A percentile compares a stretch with the other conserved stretches of the same genome.
Evolutionary conservation across 352 stramenopile genomes (phyloP).

Genomic region (Pythium folliculosum): DNA sequence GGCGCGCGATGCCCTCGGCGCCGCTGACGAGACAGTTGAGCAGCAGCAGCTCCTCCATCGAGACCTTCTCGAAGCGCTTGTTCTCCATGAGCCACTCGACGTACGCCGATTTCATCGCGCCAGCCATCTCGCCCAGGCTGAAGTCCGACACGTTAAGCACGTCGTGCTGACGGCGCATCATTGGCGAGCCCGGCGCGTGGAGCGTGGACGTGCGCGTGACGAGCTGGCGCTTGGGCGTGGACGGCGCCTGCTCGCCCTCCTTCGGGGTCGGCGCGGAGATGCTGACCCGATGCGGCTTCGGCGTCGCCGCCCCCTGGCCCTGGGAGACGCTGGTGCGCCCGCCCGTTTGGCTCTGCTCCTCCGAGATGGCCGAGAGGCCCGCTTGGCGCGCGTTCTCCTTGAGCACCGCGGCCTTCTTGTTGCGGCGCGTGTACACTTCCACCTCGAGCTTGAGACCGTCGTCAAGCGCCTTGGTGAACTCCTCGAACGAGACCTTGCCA

Average conservation of each 20-base stretch:
- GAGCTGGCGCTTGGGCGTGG: constrained; percentile 7
- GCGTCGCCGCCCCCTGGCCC: not conserved
- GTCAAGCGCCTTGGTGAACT: constrained; percentile 79
- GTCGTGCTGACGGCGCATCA: constrained; percentile 76
- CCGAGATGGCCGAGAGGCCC: constrained; percentile 14
- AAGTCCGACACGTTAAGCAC: constrained; percentile 85
- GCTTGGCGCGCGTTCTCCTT: not conserved
- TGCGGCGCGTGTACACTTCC: constrained; percentile 62
- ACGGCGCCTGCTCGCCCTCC: not conserved
- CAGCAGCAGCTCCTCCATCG: constrained; percentile 81
- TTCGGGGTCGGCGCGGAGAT: not conserved
- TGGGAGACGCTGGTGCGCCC: constrained; percentile 1
- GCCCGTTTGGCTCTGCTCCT: constrained; percentile 9
- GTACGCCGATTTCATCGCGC: constrained; percentile 73
- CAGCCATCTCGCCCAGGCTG: constrained; percentile 64
- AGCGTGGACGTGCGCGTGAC: constrained; percentile 8
- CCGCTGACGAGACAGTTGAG: constrained; percentile 85
- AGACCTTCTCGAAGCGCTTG: constrained; percentile 70
- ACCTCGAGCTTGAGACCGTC: constrained; percentile 79
- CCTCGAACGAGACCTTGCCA: constrained; percentile 77
- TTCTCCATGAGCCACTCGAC: constrained; percentile 82
- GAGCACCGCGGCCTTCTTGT: constrained; percentile 26
- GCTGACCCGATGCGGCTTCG: not conserved
- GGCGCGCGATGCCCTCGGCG: constrained; percentile 72
- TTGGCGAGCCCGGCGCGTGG: constrained; percentile 38